Conservation (phyloP, 2,329 filamentous ascomycete species). For the Coniochaeta sp. region DNA sequence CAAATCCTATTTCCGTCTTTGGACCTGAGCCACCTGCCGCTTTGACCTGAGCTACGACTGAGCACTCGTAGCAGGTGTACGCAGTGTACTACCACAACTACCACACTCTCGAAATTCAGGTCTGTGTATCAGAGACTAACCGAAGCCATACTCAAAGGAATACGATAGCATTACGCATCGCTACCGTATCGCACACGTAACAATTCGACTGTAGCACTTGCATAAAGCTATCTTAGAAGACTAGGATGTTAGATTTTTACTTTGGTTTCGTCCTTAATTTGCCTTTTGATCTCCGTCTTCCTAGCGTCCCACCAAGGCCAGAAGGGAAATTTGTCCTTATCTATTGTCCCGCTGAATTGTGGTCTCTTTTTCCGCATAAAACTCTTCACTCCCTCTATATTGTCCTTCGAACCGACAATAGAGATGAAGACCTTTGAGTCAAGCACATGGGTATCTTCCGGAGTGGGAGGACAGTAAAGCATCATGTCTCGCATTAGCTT, state of each 20-base stretch:
- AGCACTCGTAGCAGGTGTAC: too few species aligned
- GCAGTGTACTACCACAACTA: too few species aligned
- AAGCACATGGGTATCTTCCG: background rate
- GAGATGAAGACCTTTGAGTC: background rate
- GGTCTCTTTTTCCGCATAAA: background rate
- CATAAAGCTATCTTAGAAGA: background rate
- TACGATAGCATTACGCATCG: constrained; percentile 7
- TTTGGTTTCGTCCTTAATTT: background rate
- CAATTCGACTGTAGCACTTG: background rate
- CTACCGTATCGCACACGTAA: background rate
- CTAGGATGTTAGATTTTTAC: background rate
- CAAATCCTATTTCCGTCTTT: too few species aligned
- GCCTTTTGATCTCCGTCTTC: background rate
- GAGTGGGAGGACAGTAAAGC: background rate
- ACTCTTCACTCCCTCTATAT: background rate
- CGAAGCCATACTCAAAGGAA: too few species aligned
- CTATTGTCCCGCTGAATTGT: background rate
- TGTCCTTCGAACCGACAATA: background rate
- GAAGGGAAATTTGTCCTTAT: background rate
- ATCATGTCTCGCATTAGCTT: background rate
- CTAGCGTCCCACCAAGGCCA: background rate
- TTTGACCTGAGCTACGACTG: too few species aligned
- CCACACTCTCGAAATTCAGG: too few species aligned
- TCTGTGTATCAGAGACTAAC: too few species aligned
- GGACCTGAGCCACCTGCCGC: too few species aligned